phyloP scores from a whole-genome alignment of 176 grass and related monocot genomes.

The Elaeis guineensis region DNA sequence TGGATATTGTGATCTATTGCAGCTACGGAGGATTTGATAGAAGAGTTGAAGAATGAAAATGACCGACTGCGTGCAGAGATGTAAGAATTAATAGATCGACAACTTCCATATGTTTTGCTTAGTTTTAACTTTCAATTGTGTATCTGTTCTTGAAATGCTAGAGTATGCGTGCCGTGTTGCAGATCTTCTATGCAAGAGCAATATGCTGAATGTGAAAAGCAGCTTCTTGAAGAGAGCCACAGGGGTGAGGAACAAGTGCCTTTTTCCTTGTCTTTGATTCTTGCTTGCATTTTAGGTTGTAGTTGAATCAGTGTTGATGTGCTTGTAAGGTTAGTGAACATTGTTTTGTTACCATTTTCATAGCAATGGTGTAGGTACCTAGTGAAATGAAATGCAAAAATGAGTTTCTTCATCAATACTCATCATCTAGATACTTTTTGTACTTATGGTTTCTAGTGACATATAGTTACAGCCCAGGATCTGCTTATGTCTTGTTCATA shows the following conservation, averaged over 20 bases:
- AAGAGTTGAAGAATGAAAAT: constrained; percentile 31
- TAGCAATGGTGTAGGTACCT: no score
- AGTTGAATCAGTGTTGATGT: no score
- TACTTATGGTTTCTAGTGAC: neutral
- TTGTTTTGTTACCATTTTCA: no score
- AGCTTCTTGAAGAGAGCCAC: constrained; percentile 19
- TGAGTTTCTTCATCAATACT: neutral
- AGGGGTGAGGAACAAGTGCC: constrained; percentile 16
- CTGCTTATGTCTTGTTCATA: neutral
- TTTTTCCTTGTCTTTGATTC: neutral
- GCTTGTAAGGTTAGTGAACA: no score
- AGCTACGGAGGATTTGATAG: constrained; percentile 24
- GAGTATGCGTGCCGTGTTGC: neutral
- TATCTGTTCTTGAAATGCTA: no score
- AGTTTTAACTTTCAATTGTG: no score
- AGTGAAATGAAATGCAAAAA: no score
- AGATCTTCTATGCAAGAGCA: constrained; percentile 29
- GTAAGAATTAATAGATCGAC: constrained; percentile 26
- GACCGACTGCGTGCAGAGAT: constrained; percentile 25
- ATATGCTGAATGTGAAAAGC: constrained; percentile 16
- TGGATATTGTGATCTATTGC: neutral
- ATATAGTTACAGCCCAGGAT: neutral
- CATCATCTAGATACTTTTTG: neutral
- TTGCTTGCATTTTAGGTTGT: no score
- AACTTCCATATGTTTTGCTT: no score